Evolutionary conservation across 2,329 filamentous ascomycete species (phyloP).

Genomic region (Fusarium piperis): DNA sequence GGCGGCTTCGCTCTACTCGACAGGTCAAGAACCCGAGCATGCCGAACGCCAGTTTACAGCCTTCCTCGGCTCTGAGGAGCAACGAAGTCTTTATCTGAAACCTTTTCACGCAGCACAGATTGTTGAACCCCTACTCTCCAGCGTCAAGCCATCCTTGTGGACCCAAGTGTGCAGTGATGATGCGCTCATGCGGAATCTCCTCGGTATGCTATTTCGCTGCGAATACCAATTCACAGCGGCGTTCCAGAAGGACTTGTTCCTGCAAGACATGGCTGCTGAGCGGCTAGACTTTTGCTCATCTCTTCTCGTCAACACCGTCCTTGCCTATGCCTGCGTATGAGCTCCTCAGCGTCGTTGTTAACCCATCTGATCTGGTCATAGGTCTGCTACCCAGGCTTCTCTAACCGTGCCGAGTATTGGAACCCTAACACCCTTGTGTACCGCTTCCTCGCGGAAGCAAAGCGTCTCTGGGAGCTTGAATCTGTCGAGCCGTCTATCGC

Average conservation of each 20-base stretch:
- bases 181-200: conserved; percentile 46
- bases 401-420: conserved; percentile 49
- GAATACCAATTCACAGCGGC: conserved; percentile 50
- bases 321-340: conserved; percentile 51
- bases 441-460: conserved; percentile 51
- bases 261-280: conserved; percentile 50
- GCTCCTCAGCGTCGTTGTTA: not conserved
- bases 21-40: not conserved
- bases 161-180: conserved; percentile 50
- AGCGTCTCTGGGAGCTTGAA: conserved; percentile 51
- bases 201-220: conserved; percentile 43
- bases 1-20: conserved; percentile 17
- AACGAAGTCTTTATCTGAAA: conserved; percentile 43
- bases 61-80: conserved; percentile 6
- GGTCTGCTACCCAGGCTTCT: conserved; percentile 43
- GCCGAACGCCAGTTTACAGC: not conserved
- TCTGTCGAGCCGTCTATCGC: conserved; percentile 42
- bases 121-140: conserved; percentile 46
- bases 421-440: conserved; percentile 47
- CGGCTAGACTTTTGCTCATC: conserved; percentile 50
- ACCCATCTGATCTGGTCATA: conserved; percentile 17
- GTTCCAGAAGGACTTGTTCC: conserved; percentile 53
- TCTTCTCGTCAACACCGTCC: conserved; percentile 51
- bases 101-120: conserved; percentile 50
- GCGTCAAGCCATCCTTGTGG: conserved; percentile 48